Base-by-base conservation (phyloP, 2,329 filamentous ascomycete genomes). In the Trichoderma lentiforme region DNA sequence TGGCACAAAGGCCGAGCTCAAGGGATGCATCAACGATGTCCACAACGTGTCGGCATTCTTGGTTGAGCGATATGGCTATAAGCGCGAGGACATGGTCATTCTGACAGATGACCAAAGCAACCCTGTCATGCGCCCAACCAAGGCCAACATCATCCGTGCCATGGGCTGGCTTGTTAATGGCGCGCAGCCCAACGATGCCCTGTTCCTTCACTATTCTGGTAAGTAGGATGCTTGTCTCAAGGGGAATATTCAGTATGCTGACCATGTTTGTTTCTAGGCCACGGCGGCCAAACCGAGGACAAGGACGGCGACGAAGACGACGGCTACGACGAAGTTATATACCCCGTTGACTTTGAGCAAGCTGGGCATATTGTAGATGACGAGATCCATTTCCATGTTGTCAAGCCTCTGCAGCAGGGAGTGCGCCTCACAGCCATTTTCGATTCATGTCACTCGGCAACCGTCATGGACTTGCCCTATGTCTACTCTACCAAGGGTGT, bases 391-490 rank as follows among this genome's bases (percentile, higher is more conserved):
- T 85, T 87, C 76, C 90, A 91, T 77, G 91, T 95, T 83, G 95
- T 99, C 58, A 86, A 86, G 68, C 87, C 93, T 4, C 86, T 99
- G 15, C 88, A 90, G 76, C 88, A 93, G 3, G 96, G 96, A 78
- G 95, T 98, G 34, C 92, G 95, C 84, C 83, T 94, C 71, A 94
- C 92, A 1, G 91, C 92, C 77, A 94, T 94, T 79, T 94, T 94
- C 81, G 92, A 94, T 81, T 93, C 91, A 6, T 94, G 92, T 81
- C 92, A 94, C 82, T 94, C 92, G 0, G 92, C 92, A 53, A 93
- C 92, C 4, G 91, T 90, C 53, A 86, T 94, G 81, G 92, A 94
- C 78, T 85, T 94, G 71, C 92, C 92, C 7, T 94, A 94, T 83
- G 87, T 94, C 73, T 94, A 94, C 87, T 92, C 90, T 72, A 94